These are phyloP conservation scores for Pisolithus thermaeus DNA, from an alignment of 1,284 basidiomycete genomes.

Conservation along the genomic window DNA sequence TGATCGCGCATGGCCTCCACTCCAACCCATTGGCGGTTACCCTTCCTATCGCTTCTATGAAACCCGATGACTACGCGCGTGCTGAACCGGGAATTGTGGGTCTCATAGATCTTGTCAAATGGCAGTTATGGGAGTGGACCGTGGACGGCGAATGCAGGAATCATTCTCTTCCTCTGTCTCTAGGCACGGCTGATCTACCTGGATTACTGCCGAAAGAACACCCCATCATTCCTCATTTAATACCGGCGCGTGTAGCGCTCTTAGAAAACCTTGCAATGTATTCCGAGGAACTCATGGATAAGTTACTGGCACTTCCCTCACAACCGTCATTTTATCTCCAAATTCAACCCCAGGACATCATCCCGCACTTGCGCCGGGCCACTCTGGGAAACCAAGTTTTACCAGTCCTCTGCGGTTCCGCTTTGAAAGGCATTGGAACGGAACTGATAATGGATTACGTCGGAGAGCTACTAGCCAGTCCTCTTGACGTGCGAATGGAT, in stretches of 20 bases:
- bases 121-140: constrained; percentile 74
- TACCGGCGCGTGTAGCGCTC: constrained; percentile 61
- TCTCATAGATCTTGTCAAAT: constrained; percentile 74
- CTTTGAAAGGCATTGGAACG: constrained; percentile 77
- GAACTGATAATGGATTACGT: constrained; percentile 78
- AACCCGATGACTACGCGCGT: constrained; percentile 54
- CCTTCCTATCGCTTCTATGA: constrained; percentile 73
- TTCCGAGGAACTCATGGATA: constrained; percentile 75
- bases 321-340: constrained; percentile 59
- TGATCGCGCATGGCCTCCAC: constrained; percentile 71
- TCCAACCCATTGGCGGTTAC: constrained; percentile 67
- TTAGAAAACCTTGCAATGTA: constrained; percentile 77
- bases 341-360: constrained; percentile 44
- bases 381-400: constrained; percentile 64
- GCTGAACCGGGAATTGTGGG: constrained; percentile 75
- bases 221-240: constrained; percentile 60
- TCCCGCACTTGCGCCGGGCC: constrained; percentile 64
- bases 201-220: constrained; percentile 50
- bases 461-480: constrained; percentile 76
- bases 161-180: constrained; percentile 48
- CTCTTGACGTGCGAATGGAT: constrained; percentile 54
- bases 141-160: constrained; percentile 39
- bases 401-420: constrained; percentile 81
- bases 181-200: constrained; percentile 36
- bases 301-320: constrained; percentile 52